Base-by-base conservation (phyloP, 768 basidiomycete species). In the Fibroporia radiculosa region DNA sequence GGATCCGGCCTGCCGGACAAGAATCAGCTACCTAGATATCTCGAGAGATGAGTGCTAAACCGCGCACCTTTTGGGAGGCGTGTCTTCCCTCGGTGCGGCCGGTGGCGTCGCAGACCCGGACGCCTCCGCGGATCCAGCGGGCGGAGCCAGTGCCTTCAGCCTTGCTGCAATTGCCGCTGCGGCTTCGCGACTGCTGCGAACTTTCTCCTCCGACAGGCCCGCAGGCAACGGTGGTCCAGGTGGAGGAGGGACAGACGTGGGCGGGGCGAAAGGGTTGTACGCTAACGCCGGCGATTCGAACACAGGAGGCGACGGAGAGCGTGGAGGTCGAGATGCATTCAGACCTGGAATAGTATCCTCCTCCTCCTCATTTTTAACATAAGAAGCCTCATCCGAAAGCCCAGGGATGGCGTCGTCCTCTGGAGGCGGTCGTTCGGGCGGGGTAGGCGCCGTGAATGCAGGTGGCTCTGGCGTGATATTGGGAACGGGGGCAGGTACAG, bases 161-260 rank as follows among this genome's bases (percentile, higher is more conserved):
- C 71, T 78, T 0, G 89, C 89, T 16, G 89, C 90, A 45, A 93
- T 85, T 10, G 80, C 87, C 3, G 85, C 87, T 0, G 89, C 90
- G 8, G 80, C 78, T 48, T 85, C 84, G 28, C 63, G 59, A 32
- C 65, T 67, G 31, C 61, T 64, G 31, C 63, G 58, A 1, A 79
- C 74, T 50, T 70, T 80, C 14, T 82, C 86, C 47, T 88, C 80
- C 13, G 86, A 67, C 1, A 68, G 64, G 19, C 44, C 62, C 3
- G 65, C 61, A 22, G 69, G 50, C 14, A 62, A 48, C 3, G 60
- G 51, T 24, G 66, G 66, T 1, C 72, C 70, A 0, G 80, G 73
- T 1, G 82, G 79, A 0, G 79, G 78, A 4, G 78, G 72, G 6
- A 76, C 72, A 25, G 47, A 48, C 16, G 76, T 55, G 3, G 78